Base-by-base conservation (phyloP, 2,329 filamentous ascomycete genomes). In the Botrytis elliptica region DNA sequence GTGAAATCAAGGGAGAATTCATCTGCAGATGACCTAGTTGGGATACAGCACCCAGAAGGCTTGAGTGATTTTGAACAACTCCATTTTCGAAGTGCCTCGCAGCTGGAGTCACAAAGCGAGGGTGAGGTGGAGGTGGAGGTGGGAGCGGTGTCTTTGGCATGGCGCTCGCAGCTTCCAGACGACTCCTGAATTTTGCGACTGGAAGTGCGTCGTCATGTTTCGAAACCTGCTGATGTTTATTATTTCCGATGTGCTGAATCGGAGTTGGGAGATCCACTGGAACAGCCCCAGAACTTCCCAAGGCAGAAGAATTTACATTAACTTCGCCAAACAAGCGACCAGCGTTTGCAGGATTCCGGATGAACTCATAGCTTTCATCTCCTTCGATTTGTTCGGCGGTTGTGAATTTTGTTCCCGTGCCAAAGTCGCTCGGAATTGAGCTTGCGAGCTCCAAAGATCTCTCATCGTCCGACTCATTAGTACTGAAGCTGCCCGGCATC, bases 321-420 rank as follows among this genome's bases (percentile, higher is more conserved):
- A 81, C 77, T 74, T 82, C 81, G 40, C 80, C 81, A 75, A 81
- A 81, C 44, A 82, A 73, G 44, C 78, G 77, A 55, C 74, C 77
- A 52, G 75, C 77, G 38, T 59, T 68, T 59, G 33, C n/a, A 64
- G 55, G 60, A 36, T 70, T 72, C 25, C 70, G 65, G 46, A 75
- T 65, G 33, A 76, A 77, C 12, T 72, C 73, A 65, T 75, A 78
- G 40, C 73, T 75, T 46, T 77, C 75, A 16, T 75, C 72, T 67
- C 38, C 75, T 42, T 20, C 70, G 64, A 65, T 29, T 7, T 18
- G 22, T 10, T 25, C 44, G 22, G 44, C 60, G 38, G 25, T 22
- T 14, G 36, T 38, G 16, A 57, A 33, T 33, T 57, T 7, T 57
- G n/a, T 62, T 36, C 74, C 76, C 12, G 70, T 75, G 40, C 73